Evolutionary conservation across 2,329 filamentous ascomycete genomes (phyloP).

Genomic region (Diplodia mutila): DNA sequence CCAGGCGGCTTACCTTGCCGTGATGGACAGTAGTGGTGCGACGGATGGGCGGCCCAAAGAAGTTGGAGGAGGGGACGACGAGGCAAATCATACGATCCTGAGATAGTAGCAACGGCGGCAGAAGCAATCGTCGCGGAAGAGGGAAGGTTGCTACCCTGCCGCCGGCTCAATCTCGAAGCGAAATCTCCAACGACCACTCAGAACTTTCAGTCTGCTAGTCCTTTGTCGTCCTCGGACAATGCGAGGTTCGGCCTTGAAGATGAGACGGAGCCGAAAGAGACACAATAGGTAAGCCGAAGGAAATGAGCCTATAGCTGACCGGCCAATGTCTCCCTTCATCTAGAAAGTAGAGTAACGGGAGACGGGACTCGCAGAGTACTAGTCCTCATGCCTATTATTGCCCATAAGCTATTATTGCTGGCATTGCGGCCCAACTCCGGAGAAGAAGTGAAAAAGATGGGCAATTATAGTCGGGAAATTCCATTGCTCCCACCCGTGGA

Average conservation of each 20-base stretch:
- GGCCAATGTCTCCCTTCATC: background rate
- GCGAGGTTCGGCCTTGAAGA: background rate
- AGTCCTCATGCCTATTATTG: background rate
- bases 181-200: background rate
- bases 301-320: background rate
- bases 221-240: background rate
- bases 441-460: background rate
- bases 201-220: background rate
- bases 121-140: background rate
- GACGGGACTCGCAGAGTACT: background rate
- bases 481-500: background rate
- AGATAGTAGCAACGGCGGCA: slow-evolving; percentile 3
- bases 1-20: background rate
- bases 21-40: background rate
- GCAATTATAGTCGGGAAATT: background rate
- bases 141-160: background rate
- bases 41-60: background rate
- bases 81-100: slow-evolving; percentile 8
- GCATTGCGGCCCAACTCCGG: slow-evolving; percentile 1
- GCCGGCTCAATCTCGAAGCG: slow-evolving; percentile 16
- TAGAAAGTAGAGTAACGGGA: background rate
- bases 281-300: background rate
- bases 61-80: background rate
- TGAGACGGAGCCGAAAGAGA: background rate
- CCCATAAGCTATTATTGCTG: slow-evolving; percentile 2